These are phyloP conservation scores for Lumnitzera racemosa DNA, from an alignment of 345 rosid genomes.

Conservation along the genomic window DNA sequence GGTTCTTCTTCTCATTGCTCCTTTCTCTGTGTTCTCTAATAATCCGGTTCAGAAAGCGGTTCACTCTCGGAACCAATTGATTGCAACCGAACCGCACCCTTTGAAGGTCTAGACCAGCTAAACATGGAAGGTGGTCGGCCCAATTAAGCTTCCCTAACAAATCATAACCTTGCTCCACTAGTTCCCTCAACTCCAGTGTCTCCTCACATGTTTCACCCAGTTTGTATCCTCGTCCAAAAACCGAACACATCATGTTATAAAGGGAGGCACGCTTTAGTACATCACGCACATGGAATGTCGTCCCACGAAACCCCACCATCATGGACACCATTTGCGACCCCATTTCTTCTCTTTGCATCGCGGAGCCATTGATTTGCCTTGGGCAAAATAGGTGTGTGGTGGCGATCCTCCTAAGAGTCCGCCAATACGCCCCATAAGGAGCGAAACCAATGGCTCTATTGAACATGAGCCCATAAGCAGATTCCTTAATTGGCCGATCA, in stretches of 20 bases:
- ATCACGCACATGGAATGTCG: constrained; percentile 18
- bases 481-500: constrained; percentile 47
- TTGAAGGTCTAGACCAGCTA: constrained; percentile 34
- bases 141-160: constrained; percentile 39
- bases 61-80: constrained; percentile 34
- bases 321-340: constrained; percentile 33
- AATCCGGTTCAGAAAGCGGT: constrained; percentile 37
- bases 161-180: constrained; percentile 49
- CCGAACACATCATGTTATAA: constrained; percentile 45
- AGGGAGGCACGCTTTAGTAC: constrained; percentile 40
- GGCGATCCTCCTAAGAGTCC: constrained; percentile 36
- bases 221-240: constrained; percentile 36
- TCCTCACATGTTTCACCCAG: constrained; percentile 13
- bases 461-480: constrained; percentile 43
- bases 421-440: constrained; percentile 49
- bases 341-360: constrained; percentile 21
- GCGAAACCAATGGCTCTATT: constrained; percentile 52
- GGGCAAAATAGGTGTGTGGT: constrained; percentile 45
- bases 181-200: constrained; percentile 19
- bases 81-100: constrained; percentile 36
- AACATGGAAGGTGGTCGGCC: constrained; percentile 54
- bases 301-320: constrained; percentile 5
- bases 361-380: constrained; percentile 29
- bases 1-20: constrained; percentile 4
- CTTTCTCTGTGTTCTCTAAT: constrained; percentile 25